A percentile compares a stretch with the other conserved stretches of the same genome.
These are phyloP conservation scores for Saturnispora quitensis DNA, from an alignment of 805 yeast species.

Conservation along the genomic window DNA sequence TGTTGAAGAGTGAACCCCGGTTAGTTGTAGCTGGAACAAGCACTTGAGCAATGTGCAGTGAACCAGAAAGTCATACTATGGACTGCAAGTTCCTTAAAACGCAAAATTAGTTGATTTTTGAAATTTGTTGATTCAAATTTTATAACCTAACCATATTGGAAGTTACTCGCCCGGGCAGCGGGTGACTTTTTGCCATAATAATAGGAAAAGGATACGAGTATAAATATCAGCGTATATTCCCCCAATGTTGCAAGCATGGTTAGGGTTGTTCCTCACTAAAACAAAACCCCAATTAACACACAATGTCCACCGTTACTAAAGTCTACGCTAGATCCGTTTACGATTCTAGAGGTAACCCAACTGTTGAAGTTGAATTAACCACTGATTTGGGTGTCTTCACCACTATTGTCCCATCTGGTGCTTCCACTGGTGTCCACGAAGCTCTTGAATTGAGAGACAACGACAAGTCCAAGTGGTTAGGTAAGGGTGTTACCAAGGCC, in stretches of 20 bases:
- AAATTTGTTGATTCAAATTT: neutral
- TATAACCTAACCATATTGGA: neutral
- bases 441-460: conserved; percentile 98
- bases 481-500: conserved; percentile 97
- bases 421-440: conserved; percentile 98
- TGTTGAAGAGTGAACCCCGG: neutral
- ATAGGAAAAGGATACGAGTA: neutral
- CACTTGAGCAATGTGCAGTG: neutral
- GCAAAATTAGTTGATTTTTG: neutral
- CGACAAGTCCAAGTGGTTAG: conserved; percentile 95
- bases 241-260: neutral
- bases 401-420: conserved; percentile 98
- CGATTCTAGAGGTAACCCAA: conserved; percentile 99
- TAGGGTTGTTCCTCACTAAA: neutral
- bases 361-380: conserved; percentile 95
- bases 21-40: no score
- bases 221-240: neutral
- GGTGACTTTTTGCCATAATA: neutral
- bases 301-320: conserved; percentile 59
- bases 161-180: neutral
- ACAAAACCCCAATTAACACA: conserved; percentile 3
- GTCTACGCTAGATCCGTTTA: conserved; percentile 93
- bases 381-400: conserved; percentile 92
- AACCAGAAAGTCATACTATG: neutral
- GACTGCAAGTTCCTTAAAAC: neutral